Evolutionary conservation across 345 rosid genomes (phyloP).

Genomic region (Reutealis trisperma): DNA sequence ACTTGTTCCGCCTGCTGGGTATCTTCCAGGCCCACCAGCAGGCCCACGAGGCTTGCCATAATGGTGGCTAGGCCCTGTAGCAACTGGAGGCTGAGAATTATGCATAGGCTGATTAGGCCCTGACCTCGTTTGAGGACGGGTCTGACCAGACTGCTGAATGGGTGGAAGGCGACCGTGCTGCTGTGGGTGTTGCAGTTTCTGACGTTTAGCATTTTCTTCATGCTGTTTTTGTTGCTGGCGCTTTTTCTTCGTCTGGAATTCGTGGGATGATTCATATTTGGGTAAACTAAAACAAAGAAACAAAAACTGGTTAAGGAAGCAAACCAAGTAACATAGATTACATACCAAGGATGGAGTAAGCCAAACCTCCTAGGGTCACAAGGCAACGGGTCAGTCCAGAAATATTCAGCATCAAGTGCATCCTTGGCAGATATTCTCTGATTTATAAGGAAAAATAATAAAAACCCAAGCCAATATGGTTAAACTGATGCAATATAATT

Average conservation of each 20-base stretch:
- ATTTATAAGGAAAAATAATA: constrained; percentile 10
- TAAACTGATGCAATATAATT: neutral
- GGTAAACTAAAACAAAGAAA: constrained; percentile 56
- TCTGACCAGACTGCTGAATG: constrained; percentile 76
- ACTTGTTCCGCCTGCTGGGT: constrained; percentile 60
- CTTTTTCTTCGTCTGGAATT: constrained; percentile 95
- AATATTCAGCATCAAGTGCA: constrained; percentile 95
- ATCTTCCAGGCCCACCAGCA: constrained; percentile 80
- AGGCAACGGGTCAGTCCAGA: constrained; percentile 94
- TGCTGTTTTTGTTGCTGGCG: constrained; percentile 91
- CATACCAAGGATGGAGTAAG: neutral
- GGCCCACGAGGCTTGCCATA: constrained; percentile 79
- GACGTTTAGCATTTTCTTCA: constrained; percentile 81
- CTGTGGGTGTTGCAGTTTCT: constrained; percentile 80
- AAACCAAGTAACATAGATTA: neutral
- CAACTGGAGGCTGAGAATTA: constrained; percentile 67
- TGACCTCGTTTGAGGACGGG: constrained; percentile 59
- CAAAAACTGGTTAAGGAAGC: neutral
- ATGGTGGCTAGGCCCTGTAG: constrained; percentile 74
- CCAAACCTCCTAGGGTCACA: constrained; percentile 88
- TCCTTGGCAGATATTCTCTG: constrained; percentile 96
- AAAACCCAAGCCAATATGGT: neutral
- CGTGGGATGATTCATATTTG: constrained; percentile 91
- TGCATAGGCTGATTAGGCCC: constrained; percentile 54
- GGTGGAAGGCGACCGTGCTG: constrained; percentile 83